Base-by-base conservation (phyloP, 2,329 filamentous ascomycete species). In the Chrysosporium queenslandicum region DNA sequence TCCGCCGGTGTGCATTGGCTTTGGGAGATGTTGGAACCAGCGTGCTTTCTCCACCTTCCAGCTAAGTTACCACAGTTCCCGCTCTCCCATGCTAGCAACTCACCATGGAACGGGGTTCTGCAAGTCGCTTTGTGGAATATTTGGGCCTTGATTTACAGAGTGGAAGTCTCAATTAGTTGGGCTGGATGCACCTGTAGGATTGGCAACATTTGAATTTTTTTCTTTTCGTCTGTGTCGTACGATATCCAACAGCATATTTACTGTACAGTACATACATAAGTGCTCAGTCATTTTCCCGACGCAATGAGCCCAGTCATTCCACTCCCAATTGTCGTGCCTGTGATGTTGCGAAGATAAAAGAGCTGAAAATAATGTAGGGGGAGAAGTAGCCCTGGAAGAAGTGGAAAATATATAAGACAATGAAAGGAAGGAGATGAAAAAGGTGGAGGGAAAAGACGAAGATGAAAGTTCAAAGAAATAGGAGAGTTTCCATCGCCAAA, bases 401-500 rank as follows among this genome's bases (percentile, higher is more conserved):
- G n/a, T n/a, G n/a, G 16, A 20, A 41, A 32, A 21, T 32, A 41
- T 32, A 50, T 50, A 49, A 48, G 36, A 45, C 39, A 49, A 20
- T 36, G 14, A 34, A 48, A 43, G 42, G 40, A 53, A 40, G 7
- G 23, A 47, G 16, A 32, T 21, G 34, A 12, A 39, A 25, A 40
- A 23, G 14, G 39, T 9, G 42, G 18, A 34, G 14, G 18, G 39
- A 48, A 29, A 43, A 53, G 11, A 25, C 25, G 5, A 4, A 21
- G 20, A 16, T 20, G 6, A 23, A 25, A 41, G 2, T 16, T 23
- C 16, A 30, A 53, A 16, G 16, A 47, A 49, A 50, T 42, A 53
- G 52, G 52, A 54, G 55, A 56, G 52, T 54, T 42, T 56, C 52
- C 45, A 45, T 54, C 41, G 32, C 50, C 42, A 43, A 51, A 53